Conservation (phyloP, 768 basidiomycete species). For the Pisolithus microcarpus region DNA sequence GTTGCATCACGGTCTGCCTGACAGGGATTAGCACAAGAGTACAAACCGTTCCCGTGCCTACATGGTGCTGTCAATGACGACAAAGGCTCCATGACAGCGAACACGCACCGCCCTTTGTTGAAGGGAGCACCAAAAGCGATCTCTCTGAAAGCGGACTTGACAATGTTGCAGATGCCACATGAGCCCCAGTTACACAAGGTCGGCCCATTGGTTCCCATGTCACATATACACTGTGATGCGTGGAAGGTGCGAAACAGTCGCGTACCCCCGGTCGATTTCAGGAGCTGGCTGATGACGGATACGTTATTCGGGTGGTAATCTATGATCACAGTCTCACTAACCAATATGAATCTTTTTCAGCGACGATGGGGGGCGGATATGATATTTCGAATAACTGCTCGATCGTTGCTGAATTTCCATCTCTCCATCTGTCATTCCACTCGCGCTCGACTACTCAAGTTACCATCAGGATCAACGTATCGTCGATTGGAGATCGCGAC, state of each 20-base stretch:
- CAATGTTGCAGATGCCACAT: constrained; percentile 57
- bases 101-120: constrained; percentile 49
- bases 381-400: constrained; percentile 53
- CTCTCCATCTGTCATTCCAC: constrained; percentile 38
- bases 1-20: constrained; percentile 55
- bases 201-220: constrained; percentile 50
- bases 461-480: constrained; percentile 18
- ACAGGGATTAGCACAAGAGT: constrained; percentile 54
- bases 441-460: constrained; percentile 46
- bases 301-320: neutral
- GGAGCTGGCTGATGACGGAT: constrained; percentile 20
- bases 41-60: constrained; percentile 58
- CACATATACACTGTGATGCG: constrained; percentile 61
- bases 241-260: constrained; percentile 55
- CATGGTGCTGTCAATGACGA: neutral
- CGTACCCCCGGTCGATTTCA: constrained; percentile 28
- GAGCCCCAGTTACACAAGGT: constrained; percentile 50
- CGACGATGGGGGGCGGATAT: constrained; percentile 21
- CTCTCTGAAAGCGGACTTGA: constrained; percentile 48
- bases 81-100: neutral
- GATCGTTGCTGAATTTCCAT: constrained; percentile 31
- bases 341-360: constrained; percentile 45
- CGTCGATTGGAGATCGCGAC: constrained; percentile 10
- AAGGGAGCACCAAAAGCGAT: constrained; percentile 49
- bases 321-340: constrained; percentile 18